Conservation (phyloP, 1,139 yeast genomes). For the Fermentozyma sake region DNA sequence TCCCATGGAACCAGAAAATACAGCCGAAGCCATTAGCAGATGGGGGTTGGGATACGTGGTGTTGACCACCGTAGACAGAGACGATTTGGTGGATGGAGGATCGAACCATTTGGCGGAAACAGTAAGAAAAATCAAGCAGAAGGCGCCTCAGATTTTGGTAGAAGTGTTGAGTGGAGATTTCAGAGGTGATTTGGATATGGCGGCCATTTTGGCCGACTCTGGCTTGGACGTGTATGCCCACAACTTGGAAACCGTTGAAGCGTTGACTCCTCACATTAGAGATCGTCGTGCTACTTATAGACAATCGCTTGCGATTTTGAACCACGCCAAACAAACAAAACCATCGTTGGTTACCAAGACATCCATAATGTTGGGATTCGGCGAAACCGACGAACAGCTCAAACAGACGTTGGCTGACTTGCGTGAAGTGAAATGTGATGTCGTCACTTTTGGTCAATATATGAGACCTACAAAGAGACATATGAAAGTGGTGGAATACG, state of each 20-base stretch:
- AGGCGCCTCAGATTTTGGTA: slow-evolving; percentile 87
- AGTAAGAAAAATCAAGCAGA: slow-evolving; percentile 73
- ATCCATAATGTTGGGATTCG: slow-evolving; percentile 93
- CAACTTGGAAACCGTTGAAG: slow-evolving; percentile 95
- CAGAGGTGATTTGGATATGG: slow-evolving; percentile 83
- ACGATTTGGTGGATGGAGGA: slow-evolving; percentile 92
- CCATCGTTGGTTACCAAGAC: slow-evolving; percentile 86
- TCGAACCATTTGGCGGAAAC: slow-evolving; percentile 88
- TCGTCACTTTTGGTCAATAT: slow-evolving; percentile 97
- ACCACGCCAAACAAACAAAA: slow-evolving; percentile 72
- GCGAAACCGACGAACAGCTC: slow-evolving; percentile 91
- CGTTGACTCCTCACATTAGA: slow-evolving; percentile 87
- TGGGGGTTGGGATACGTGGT: slow-evolving; percentile 99
- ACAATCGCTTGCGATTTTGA: slow-evolving; percentile 75
- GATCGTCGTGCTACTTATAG: slow-evolving; percentile 95
- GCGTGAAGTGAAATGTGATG: slow-evolving; percentile 77
- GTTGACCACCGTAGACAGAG: slow-evolving; percentile 95
- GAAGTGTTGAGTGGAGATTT: slow-evolving; percentile 96
- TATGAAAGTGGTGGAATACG: slow-evolving; percentile 95
- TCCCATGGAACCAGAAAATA: slow-evolving; percentile 95
- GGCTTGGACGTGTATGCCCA: slow-evolving; percentile 98
- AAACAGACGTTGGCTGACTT: slow-evolving; percentile 70
- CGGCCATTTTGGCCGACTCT: slow-evolving; percentile 70
- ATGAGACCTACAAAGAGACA: slow-evolving; percentile 99
- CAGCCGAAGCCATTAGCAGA: slow-evolving; percentile 94